These are phyloP conservation scores for Bonia amplexicaulis DNA, from an alignment of 176 grass and related monocot genomes.

Conservation along the genomic window DNA sequence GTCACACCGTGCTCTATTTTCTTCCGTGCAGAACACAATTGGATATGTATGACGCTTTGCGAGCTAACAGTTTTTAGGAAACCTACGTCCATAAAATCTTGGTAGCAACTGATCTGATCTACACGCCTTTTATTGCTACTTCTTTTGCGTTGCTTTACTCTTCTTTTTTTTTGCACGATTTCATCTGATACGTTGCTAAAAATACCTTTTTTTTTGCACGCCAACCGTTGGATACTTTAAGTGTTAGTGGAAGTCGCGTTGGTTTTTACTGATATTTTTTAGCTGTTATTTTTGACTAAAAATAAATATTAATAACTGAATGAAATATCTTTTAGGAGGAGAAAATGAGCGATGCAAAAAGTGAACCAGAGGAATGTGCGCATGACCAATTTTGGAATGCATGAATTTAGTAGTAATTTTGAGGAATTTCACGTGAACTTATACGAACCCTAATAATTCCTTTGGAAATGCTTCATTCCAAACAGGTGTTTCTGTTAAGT, in stretches of 20 bases:
- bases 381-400: too few species aligned
- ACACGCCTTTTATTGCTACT: not conserved
- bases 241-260: too few species aligned
- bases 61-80: not conserved
- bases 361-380: too few species aligned
- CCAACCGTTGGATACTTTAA: not conserved
- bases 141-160: not conserved
- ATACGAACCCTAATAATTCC: not conserved
- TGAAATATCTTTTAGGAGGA: too few species aligned
- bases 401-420: too few species aligned
- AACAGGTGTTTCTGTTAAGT: not conserved
- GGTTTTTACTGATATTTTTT: too few species aligned
- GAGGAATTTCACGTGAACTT: not conserved
- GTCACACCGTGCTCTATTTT: conserved; percentile 25
- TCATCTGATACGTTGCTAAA: not conserved
- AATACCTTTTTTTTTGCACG: not conserved
- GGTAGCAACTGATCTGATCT: not conserved
- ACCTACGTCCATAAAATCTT: not conserved
- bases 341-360: too few species aligned
- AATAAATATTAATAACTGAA: too few species aligned
- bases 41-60: not conserved
- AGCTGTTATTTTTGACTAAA: too few species aligned
- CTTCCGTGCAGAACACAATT: not conserved
- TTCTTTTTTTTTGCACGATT: not conserved
- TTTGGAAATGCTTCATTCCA: too few species aligned